phyloP scores from a whole-genome alignment of 1,139 yeast species.

The Torulaspora globosa region DNA sequence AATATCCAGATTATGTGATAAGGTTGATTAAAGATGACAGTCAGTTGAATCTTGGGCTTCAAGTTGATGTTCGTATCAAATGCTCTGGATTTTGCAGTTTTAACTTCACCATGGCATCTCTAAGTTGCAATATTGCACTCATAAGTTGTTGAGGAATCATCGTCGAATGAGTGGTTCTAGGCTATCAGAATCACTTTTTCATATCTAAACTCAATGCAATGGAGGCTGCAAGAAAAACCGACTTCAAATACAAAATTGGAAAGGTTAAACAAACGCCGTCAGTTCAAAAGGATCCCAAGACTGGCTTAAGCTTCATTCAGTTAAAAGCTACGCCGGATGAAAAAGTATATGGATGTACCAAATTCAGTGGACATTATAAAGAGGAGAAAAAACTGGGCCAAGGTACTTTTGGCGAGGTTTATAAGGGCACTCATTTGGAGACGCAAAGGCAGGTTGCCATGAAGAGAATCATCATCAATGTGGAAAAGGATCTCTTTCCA shows the following conservation, averaged over 20 bases:
- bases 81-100: neutral
- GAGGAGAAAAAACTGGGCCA: conserved; percentile 74
- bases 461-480: conserved; percentile 76
- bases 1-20: too few relatives aligned
- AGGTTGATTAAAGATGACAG: too few relatives aligned
- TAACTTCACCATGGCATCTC: neutral
- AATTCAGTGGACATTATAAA: conserved; percentile 43
- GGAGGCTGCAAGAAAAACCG: conserved; percentile 15
- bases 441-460: conserved; percentile 68
- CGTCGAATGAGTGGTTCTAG: neutral
- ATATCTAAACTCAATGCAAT: conserved; percentile 5
- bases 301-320: conserved; percentile 30
- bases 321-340: conserved; percentile 28
- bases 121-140: neutral
- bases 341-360: conserved; percentile 35
- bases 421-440: conserved; percentile 56
- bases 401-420: conserved; percentile 89
- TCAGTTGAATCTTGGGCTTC: neutral
- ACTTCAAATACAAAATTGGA: conserved; percentile 35
- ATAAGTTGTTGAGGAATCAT: neutral
- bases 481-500: conserved; percentile 89
- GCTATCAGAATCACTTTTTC: neutral
- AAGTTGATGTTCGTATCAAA: neutral
- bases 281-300: conserved; percentile 28
- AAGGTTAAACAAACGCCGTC: conserved; percentile 36